Conservation (phyloP, 805 yeast genomes). For the Danielozyma ontarioensis region DNA sequence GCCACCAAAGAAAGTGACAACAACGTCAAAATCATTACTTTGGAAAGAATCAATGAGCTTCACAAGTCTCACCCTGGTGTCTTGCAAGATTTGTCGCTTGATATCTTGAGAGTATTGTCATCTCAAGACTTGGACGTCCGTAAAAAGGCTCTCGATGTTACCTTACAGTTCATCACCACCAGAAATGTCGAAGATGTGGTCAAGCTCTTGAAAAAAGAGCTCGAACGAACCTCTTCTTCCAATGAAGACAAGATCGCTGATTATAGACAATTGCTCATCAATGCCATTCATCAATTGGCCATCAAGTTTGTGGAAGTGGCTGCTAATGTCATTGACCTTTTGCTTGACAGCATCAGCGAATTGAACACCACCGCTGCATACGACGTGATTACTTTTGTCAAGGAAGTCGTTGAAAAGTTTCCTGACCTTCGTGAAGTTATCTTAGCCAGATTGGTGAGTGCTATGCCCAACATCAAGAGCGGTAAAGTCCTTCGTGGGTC, state of each 20-base stretch:
- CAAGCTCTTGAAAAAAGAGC: conserved; percentile 85
- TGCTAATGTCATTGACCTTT: conserved; percentile 79
- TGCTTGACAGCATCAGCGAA: conserved; percentile 82
- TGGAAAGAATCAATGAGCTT: conserved; percentile 78
- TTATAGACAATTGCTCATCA: conserved; percentile 83
- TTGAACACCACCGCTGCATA: conserved; percentile 80
- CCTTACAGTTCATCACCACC: conserved; percentile 73
- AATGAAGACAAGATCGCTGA: conserved; percentile 79
- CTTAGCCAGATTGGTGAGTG: conserved; percentile 52
- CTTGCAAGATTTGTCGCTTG: conserved; percentile 77
- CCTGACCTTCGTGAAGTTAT: conserved; percentile 71
- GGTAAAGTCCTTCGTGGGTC: conserved; percentile 93
- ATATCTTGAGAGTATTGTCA: conserved; percentile 78
- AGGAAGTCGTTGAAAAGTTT: conserved; percentile 89
- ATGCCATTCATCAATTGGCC: conserved; percentile 86
- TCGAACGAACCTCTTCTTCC: conserved; percentile 63
- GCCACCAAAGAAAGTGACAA: conserved; percentile 93
- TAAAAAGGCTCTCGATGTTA: conserved; percentile 76
- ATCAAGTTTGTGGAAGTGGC: conserved; percentile 87
- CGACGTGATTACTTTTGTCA: conserved; percentile 86
- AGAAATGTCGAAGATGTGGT: conserved; percentile 94
- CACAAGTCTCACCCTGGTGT: conserved; percentile 74
- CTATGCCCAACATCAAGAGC: conserved; percentile 66
- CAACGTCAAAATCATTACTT: conserved; percentile 87
- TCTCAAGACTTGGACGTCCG: conserved; percentile 91